Evolutionary conservation across 352 stramenopile genomes (phyloP).

Genomic region (Pythium brassicae): DNA sequence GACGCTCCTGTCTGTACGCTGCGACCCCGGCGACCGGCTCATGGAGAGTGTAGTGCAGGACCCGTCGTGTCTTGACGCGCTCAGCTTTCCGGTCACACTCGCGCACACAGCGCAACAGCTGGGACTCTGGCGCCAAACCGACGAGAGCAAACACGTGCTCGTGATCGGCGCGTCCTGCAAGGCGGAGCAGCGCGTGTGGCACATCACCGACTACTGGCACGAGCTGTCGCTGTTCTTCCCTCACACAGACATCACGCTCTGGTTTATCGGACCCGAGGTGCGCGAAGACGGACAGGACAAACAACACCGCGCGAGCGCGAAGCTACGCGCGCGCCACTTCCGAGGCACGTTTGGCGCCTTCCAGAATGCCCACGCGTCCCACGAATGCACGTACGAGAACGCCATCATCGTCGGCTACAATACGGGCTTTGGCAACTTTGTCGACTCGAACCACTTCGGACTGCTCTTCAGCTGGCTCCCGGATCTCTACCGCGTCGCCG

Average conservation of each 20-base stretch:
- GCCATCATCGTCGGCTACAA: conserved; percentile 68
- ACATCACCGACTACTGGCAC: conserved; percentile 64
- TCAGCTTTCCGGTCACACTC: conserved; percentile 72
- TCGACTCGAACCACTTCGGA: conserved; percentile 41
- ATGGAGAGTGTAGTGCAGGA: conserved; percentile 37
- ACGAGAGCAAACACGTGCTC: conserved; percentile 28
- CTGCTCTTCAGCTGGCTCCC: conserved; percentile 73
- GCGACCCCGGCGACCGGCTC: conserved; percentile 19
- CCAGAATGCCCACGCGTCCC: conserved; percentile 23
- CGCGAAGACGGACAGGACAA: conserved; percentile 11
- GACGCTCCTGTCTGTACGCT: conserved; percentile 36
- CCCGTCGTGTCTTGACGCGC: conserved; percentile 68
- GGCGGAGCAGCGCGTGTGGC: conserved; percentile 66
- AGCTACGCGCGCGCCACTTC: conserved; percentile 32
- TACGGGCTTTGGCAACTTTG: conserved; percentile 77
- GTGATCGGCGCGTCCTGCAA: conserved; percentile 60
- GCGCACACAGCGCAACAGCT: conserved; percentile 37
- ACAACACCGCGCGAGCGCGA: conserved; percentile 5
- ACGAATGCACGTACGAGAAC: conserved; percentile 29
- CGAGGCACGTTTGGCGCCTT: conserved; percentile 52
- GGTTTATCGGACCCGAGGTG: conserved; percentile 65
- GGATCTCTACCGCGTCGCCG: conserved; percentile 50
- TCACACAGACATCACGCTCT: conserved; percentile 29
- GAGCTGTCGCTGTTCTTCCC: conserved; percentile 43
- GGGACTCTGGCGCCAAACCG: conserved; percentile 11